Evolutionary conservation across 345 rosid species (phyloP), one percentile per base, ranked within the genome.

Genomic region (Eucalyptus paniculata): DNA sequence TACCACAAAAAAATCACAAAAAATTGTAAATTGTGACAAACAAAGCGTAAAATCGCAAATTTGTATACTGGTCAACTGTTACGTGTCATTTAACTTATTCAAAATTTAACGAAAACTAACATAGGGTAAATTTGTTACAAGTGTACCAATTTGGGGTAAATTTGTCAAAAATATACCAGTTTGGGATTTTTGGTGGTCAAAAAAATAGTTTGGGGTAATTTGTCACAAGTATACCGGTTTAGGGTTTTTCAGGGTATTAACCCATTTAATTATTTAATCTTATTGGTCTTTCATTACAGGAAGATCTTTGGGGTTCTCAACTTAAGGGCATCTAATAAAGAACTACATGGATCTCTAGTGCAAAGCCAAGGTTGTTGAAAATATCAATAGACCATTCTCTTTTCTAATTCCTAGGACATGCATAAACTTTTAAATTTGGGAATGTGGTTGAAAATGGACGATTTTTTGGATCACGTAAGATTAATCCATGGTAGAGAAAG

Each of bases 1-100:
- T 50, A 50, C 0, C 1, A 50, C 8, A 50, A 50, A 50, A 50
- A 50, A 50, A 50, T 50, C 53, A 50, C 8, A 50, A 50, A 16
- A 16, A 50, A 50, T 50, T 50, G 0, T 50, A 50, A 50, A 50
- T 1, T 16, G 2, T 50, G 53, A 16, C 53, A 50, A 50, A 50
- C 7, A 1, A 7, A 50, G 7, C 1, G 0, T 50, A 16, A 50
- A 50, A 50, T 50, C 3, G 3, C 19, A 50, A 50, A 50, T 50
- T 50, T 1, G 7, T 50, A 50, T 50, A 50, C 1, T 3, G 0
- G 7, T 6, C 19, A 50, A 50, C 19, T 15, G 3, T 50, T 0
- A 50, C 3, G 19, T 50, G 19, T 50, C 19, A 16, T 50, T 50
- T 50, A 16, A 50, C 19, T 50, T 50, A 50, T 6, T 50, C 53